These are phyloP conservation scores for Uronychia binucleata DNA, from an alignment of 73 alveolate species.

Conservation along the genomic window DNA sequence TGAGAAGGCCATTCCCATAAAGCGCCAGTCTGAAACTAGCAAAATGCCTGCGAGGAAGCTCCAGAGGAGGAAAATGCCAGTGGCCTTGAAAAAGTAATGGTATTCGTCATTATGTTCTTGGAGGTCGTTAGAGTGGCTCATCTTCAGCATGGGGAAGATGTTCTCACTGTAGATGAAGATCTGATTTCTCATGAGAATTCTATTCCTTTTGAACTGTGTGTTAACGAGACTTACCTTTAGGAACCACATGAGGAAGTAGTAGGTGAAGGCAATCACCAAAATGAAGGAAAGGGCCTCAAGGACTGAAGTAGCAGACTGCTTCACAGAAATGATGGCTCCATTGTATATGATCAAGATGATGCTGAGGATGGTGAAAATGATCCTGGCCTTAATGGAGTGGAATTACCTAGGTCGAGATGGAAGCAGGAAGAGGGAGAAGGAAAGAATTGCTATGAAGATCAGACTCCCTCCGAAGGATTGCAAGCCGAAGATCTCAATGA, in stretches of 20 bases:
- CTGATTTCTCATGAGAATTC: background rate
- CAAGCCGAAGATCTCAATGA: too few relatives aligned
- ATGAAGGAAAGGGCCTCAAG: slow-evolving; percentile 18
- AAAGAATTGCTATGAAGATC: too few relatives aligned
- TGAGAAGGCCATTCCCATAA: slow-evolving; percentile 22
- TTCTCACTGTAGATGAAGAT: slow-evolving; percentile 22
- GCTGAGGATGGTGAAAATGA: too few relatives aligned
- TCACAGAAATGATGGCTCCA: slow-evolving; percentile 10
- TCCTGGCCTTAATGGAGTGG: too few relatives aligned
- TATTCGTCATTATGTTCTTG: background rate
- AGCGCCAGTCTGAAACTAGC: slow-evolving; percentile 8
- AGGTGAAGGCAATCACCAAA: slow-evolving; percentile 6
- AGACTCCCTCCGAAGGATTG: too few relatives aligned
- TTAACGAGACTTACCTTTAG: slow-evolving; percentile 5
- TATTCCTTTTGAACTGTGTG: slow-evolving; percentile 4
- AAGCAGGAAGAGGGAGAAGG: too few relatives aligned
- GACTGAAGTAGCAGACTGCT: slow-evolving; percentile 1
- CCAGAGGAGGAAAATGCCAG: slow-evolving; percentile 30
- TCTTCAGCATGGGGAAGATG: slow-evolving; percentile 43
- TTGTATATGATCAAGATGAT: too few relatives aligned
- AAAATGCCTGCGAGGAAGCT: slow-evolving; percentile 45
- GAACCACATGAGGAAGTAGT: slow-evolving; percentile 11
- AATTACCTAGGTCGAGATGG: too few relatives aligned
- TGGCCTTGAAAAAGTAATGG: slow-evolving; percentile 3
- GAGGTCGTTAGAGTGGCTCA: background rate